Conservation (phyloP, 129 eudicot genomes). For the Tagetes patula region DNA sequence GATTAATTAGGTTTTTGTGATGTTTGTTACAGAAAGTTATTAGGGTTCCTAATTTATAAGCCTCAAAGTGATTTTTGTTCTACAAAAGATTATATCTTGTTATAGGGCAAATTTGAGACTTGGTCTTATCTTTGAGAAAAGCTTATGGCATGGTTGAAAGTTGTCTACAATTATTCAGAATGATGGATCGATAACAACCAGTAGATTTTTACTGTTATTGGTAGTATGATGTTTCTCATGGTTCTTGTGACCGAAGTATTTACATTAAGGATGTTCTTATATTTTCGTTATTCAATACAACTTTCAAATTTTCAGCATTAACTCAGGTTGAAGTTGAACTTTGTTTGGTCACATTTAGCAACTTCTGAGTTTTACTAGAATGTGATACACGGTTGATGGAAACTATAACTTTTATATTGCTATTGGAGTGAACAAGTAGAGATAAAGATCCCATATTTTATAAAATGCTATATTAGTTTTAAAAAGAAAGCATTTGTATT, state of each 20-base stretch:
- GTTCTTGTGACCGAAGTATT: neutral
- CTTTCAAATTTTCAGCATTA: neutral
- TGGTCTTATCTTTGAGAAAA: too few relatives aligned
- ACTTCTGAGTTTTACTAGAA: slow-evolving; percentile 3
- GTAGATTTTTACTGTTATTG: neutral
- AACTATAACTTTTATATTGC: neutral
- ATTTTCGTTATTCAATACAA: neutral
- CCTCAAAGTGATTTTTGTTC: neutral
- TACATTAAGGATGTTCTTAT: neutral
- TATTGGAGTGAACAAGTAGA: neutral
- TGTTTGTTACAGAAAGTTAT: neutral
- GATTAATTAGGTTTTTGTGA: neutral
- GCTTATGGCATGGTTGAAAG: neutral
- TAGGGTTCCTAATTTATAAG: slow-evolving; percentile 17
- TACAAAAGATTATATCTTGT: too few relatives aligned
- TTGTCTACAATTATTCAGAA: neutral
- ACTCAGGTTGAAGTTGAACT: neutral
- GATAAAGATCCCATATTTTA: slow-evolving; percentile 13
- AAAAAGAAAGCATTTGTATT: slow-evolving; percentile 1
- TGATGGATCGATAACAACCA: neutral
- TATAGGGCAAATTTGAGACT: too few relatives aligned
- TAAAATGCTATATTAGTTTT: slow-evolving; percentile 1
- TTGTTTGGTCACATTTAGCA: slow-evolving; percentile 1
- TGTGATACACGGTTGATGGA: neutral
- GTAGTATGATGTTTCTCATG: neutral